Conservation (phyloP, 805 yeast species). For the Alloascoidea hylecoeti region DNA sequence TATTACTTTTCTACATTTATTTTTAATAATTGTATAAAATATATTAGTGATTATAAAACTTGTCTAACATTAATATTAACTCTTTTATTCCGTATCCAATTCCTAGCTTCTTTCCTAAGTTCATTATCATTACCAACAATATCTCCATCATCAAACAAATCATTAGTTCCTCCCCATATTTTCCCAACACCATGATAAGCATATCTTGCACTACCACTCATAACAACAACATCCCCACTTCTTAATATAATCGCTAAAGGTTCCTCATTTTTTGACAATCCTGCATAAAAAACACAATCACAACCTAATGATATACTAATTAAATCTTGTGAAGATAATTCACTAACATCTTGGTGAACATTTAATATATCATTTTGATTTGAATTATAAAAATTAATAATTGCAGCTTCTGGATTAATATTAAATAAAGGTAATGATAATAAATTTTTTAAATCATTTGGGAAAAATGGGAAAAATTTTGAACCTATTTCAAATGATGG, state of each 20-base stretch:
- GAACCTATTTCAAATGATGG: slow-evolving; percentile 20
- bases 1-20: too few species aligned
- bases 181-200: slow-evolving; percentile 28
- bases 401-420: slow-evolving; percentile 23
- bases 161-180: slow-evolving; percentile 17
- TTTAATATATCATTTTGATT: slow-evolving; percentile 25
- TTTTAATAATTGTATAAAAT: background rate
- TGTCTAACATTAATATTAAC: slow-evolving; percentile 25
- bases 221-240: slow-evolving; percentile 24
- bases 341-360: slow-evolving; percentile 29
- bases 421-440: slow-evolving; percentile 10
- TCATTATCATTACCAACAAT: slow-evolving; percentile 3
- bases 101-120: slow-evolving; percentile 4
- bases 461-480: slow-evolving; percentile 17
- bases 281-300: slow-evolving; percentile 22
- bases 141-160: slow-evolving; percentile 5
- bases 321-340: slow-evolving; percentile 18
- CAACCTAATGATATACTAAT: slow-evolving; percentile 24
- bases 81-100: slow-evolving; percentile 21
- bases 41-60: slow-evolving; percentile 12
- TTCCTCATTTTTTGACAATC: slow-evolving; percentile 8
- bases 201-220: slow-evolving; percentile 23
- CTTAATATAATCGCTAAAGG: slow-evolving; percentile 21
- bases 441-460: slow-evolving; percentile 11
- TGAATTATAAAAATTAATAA: slow-evolving; percentile 23